phyloP scores from a whole-genome alignment of 805 yeast species.

The Saccharomycopsis vini region DNA sequence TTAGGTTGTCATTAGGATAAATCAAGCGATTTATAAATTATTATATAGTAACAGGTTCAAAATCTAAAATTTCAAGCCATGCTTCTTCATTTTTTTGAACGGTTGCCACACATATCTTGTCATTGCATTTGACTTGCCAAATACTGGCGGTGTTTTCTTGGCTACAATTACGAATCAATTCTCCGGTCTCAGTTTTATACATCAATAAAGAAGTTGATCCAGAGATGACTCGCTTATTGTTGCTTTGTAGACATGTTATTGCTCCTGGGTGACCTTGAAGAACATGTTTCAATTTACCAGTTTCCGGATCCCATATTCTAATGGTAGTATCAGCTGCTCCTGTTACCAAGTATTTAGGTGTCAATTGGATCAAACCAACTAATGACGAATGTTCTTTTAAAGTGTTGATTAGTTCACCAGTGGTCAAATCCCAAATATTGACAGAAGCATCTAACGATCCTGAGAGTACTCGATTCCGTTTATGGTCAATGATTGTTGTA shows the following conservation, averaged over 20 bases:
- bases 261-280: slow-evolving; percentile 76
- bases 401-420: slow-evolving; percentile 60
- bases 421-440: slow-evolving; percentile 79
- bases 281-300: slow-evolving; percentile 41
- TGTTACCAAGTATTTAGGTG: slow-evolving; percentile 69
- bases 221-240: slow-evolving; percentile 72
- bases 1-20: no score
- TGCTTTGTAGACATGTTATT: slow-evolving; percentile 88
- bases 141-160: slow-evolving; percentile 74
- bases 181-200: slow-evolving; percentile 79
- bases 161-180: slow-evolving; percentile 62
- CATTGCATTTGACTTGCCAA: slow-evolving; percentile 91
- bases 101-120: slow-evolving; percentile 81
- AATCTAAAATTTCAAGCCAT: slow-evolving; percentile 77
- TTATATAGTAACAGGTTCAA: slow-evolving; percentile 27
- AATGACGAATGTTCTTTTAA: slow-evolving; percentile 83
- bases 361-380: slow-evolving; percentile 78
- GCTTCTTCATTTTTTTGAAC: slow-evolving; percentile 69
- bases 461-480: slow-evolving; percentile 72
- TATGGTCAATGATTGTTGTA: slow-evolving; percentile 74
- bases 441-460: slow-evolving; percentile 89
- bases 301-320: slow-evolving; percentile 85
- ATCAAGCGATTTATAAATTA: no score
- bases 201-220: slow-evolving; percentile 86
- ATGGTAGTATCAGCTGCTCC: slow-evolving; percentile 95